Evolutionary conservation across 2,329 filamentous ascomycete genomes (phyloP).

Genomic region (Talaromyces albobiverticillius): DNA sequence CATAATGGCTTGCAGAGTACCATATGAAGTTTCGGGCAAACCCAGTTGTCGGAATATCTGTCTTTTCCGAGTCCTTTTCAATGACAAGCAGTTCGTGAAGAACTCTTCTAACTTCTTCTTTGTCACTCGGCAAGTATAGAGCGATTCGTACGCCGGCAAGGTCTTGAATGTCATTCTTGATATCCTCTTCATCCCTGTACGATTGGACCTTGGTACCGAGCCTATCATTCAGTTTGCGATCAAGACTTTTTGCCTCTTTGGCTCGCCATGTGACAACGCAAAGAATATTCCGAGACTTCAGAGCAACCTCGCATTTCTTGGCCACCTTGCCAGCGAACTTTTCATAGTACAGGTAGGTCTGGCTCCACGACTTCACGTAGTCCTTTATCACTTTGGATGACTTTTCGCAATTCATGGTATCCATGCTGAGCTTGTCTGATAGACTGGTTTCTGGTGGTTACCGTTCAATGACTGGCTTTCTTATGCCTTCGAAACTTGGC

Average conservation of each 20-base stretch:
- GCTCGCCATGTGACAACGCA: background rate
- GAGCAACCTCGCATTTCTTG: background rate
- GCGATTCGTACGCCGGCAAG: constrained; percentile 16
- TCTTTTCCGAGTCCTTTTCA: background rate
- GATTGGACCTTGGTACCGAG: background rate
- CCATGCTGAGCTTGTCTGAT: background rate
- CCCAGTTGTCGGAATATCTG: background rate
- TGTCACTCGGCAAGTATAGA: constrained; percentile 11
- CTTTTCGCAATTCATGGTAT: background rate
- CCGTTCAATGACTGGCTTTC: background rate
- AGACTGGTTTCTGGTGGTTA: background rate
- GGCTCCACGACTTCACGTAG: background rate
- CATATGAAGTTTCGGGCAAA: background rate
- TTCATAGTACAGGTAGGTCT: background rate
- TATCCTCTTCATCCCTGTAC: constrained; percentile 7
- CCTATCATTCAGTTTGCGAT: background rate
- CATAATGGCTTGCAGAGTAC: constrained; percentile 2
- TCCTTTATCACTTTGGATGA: background rate
- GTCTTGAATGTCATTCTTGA: constrained; percentile 16
- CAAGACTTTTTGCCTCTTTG: background rate
- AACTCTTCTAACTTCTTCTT: background rate
- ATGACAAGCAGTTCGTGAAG: background rate
- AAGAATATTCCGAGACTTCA: background rate
- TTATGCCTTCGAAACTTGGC: background rate
- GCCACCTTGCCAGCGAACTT: background rate